phyloP scores from a whole-genome alignment of 352 stramenopile species.

The Pythium utonaiense region DNA sequence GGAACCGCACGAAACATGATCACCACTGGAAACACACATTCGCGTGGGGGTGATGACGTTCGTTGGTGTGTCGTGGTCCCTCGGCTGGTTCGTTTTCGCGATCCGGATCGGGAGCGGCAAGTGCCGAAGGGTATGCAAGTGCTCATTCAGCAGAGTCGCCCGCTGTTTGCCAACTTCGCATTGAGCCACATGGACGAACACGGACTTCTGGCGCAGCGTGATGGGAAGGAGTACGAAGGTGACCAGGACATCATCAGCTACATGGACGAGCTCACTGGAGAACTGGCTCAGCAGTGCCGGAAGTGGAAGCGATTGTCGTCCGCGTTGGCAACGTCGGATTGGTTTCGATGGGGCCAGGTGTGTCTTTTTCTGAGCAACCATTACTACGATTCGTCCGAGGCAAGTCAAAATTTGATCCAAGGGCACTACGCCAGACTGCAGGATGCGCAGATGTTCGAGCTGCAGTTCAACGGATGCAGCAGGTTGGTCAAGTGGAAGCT shows the following conservation, averaged over 20 bases:
- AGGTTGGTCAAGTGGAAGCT: neutral
- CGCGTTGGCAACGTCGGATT: no score
- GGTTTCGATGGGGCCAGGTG: neutral
- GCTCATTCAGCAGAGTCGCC: neutral
- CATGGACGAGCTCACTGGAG: conserved; percentile 1
- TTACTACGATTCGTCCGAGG: neutral
- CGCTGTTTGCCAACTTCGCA: neutral
- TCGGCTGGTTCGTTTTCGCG: neutral
- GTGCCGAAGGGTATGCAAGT: neutral
- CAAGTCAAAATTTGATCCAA: neutral
- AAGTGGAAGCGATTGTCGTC: neutral
- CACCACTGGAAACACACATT: neutral
- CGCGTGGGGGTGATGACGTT: neutral
- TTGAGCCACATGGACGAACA: neutral
- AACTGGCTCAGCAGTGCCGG: neutral
- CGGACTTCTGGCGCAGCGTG: neutral
- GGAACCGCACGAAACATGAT: neutral
- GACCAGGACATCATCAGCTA: neutral
- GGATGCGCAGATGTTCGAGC: neutral
- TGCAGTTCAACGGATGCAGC: neutral
- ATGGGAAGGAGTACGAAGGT: no score
- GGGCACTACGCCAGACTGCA: neutral
- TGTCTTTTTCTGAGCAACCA: neutral
- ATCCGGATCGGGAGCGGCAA: neutral
- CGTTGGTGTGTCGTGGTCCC: conserved; percentile 3